Conservation (phyloP, 2,329 filamentous ascomycete species). For the Cadophora luteo-olivacea region DNA sequence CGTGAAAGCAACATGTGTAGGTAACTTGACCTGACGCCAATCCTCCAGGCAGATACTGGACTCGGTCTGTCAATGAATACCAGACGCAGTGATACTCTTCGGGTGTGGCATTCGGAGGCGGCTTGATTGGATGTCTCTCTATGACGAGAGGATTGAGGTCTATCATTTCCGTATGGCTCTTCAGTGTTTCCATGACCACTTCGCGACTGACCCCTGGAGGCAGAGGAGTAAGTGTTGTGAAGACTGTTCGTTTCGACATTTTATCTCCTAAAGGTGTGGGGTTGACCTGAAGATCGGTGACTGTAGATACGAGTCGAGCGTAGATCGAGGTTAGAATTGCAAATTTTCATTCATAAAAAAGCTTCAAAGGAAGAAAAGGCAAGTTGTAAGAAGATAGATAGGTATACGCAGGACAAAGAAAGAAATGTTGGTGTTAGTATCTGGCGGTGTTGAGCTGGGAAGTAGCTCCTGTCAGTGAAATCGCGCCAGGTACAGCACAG, state of each 20-base stretch:
- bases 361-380: too few species aligned
- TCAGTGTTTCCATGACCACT: conserved; percentile 76
- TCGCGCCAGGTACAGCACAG: too few species aligned
- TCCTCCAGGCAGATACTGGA: conserved; percentile 74
- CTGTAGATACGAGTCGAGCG: too few species aligned
- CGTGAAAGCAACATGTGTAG: conserved; percentile 83
- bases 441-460: too few species aligned
- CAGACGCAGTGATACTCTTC: conserved; percentile 78
- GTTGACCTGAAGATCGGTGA: not conserved
- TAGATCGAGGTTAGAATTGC: too few species aligned
- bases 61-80: conserved; percentile 81
- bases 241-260: conserved; percentile 56
- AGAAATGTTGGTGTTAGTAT: too few species aligned
- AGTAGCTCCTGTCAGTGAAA: too few species aligned
- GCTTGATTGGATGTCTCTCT: conserved; percentile 70
- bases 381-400: too few species aligned
- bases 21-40: conserved; percentile 70
- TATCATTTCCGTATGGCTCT: conserved; percentile 83
- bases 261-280: not conserved
- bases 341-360: too few species aligned
- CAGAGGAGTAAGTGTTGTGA: conserved; percentile 81
- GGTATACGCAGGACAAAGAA: too few species aligned
- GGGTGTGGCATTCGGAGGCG: conserved; percentile 68
- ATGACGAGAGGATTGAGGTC: conserved; percentile 85
- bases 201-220: conserved; percentile 71